Conservation (phyloP, 495 filamentous ascomycete species). For the Poronia punctata region DNA sequence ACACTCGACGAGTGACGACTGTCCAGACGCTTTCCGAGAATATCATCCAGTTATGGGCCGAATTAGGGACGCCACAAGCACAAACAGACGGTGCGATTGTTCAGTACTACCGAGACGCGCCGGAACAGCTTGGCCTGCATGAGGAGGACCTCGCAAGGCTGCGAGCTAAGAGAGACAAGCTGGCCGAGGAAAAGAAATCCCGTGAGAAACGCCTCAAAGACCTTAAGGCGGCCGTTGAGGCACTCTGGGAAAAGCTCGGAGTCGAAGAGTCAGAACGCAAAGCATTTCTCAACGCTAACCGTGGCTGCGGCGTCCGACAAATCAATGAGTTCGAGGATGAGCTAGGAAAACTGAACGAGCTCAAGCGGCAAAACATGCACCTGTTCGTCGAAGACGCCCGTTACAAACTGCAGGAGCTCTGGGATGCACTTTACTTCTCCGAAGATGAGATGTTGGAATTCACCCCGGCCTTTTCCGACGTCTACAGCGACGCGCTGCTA, state of each 20-base stretch:
- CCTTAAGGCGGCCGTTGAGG: slow-evolving; percentile 64
- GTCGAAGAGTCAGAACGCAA: slow-evolving; percentile 77
- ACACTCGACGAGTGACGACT: slow-evolving; percentile 65
- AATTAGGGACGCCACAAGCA: slow-evolving; percentile 84
- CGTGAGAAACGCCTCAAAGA: slow-evolving; percentile 80
- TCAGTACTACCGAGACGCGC: slow-evolving; percentile 78
- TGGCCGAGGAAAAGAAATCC: slow-evolving; percentile 86
- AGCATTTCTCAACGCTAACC: slow-evolving; percentile 62
- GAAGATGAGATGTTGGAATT: slow-evolving; percentile 99
- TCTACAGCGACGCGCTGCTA: slow-evolving; percentile 84
- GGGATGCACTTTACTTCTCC: slow-evolving; percentile 88
- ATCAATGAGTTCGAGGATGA: slow-evolving; percentile 96
- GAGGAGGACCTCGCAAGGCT: slow-evolving; percentile 73
- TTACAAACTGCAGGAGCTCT: slow-evolving; percentile 82
- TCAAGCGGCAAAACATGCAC: slow-evolving; percentile 91
- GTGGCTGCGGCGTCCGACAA: slow-evolving; percentile 72
- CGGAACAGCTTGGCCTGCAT: slow-evolving; percentile 88
- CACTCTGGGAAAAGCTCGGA: slow-evolving; percentile 81
- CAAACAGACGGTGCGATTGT: slow-evolving; percentile 87
- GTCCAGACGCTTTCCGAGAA: slow-evolving; percentile 73
- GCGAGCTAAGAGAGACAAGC: slow-evolving; percentile 65
- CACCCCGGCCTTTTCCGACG: slow-evolving; percentile 84
- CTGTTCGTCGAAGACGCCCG: slow-evolving; percentile 92
- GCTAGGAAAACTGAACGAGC: slow-evolving; percentile 72
- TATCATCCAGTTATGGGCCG: slow-evolving; percentile 90